Percentiles rank a stretch among this genome's conserved stretches.
phyloP scores from a whole-genome alignment of 2,329 filamentous ascomycete species.

The Colletotrichum zoysiae region DNA sequence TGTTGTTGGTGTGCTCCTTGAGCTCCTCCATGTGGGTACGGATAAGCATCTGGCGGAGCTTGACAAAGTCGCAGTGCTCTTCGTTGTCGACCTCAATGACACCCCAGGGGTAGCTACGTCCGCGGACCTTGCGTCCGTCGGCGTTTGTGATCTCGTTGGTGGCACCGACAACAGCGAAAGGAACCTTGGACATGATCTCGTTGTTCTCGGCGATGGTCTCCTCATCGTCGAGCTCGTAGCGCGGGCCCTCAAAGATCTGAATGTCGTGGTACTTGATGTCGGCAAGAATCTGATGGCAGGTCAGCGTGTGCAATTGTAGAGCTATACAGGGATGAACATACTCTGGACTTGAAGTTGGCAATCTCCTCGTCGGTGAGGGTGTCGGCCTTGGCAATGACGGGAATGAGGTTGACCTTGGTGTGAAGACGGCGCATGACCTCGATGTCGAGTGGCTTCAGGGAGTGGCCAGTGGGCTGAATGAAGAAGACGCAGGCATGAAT shows the following conservation, averaged over 20 bases:
- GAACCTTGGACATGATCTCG: conserved; percentile 99
- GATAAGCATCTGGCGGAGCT: conserved; percentile 99
- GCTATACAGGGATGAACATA: conserved; percentile 63
- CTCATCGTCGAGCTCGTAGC: conserved; percentile 98
- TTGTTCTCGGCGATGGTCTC: conserved; percentile 99
- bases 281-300: conserved; percentile 80
- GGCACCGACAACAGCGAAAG: conserved; percentile 97
- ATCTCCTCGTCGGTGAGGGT: conserved; percentile 98
- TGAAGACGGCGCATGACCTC: conserved; percentile 99
- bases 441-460: conserved; percentile 97
- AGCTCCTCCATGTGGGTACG: conserved; percentile 99
- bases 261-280: conserved; percentile 98
- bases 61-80: conserved; percentile 99
- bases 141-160: conserved; percentile 92
- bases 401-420: conserved; percentile 99
- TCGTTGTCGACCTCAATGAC: conserved; percentile 99
- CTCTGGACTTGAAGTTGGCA: conserved; percentile 92
- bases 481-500: conserved; percentile 99
- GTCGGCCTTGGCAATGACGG: conserved; percentile 98
- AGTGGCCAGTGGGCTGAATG: conserved; percentile 98
- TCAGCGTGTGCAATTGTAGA: conserved; percentile 30
- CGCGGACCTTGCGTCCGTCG: conserved; percentile 95
- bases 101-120: conserved; percentile 97
- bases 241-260: conserved; percentile 98
- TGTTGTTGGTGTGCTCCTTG: conserved; percentile 99